phyloP scores from a whole-genome alignment of 129 eudicot species.

The Dittrichia graveolens region DNA sequence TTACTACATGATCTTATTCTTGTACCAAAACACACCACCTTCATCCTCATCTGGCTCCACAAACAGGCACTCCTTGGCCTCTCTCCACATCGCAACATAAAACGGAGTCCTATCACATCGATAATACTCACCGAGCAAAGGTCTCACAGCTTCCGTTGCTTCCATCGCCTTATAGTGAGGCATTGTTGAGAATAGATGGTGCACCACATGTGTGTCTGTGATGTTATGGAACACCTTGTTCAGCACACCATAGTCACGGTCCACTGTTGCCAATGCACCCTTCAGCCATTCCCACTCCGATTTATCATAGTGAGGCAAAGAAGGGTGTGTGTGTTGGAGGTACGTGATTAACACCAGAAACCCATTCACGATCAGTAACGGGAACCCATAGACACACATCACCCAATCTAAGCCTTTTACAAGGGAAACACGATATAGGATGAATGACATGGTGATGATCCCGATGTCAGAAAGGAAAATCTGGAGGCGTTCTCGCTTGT shows the following conservation, averaged over 20 bases:
- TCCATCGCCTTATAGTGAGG: constrained; percentile 66
- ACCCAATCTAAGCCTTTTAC: constrained; percentile 40
- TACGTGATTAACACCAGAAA: constrained; percentile 49
- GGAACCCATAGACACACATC: constrained; percentile 31
- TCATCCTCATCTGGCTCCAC: constrained; percentile 46
- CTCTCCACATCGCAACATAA: constrained; percentile 46
- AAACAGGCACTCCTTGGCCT: constrained; percentile 44
- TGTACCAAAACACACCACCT: constrained; percentile 52
- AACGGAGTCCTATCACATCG: constrained; percentile 49
- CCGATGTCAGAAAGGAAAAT: constrained; percentile 45
- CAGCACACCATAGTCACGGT: constrained; percentile 55
- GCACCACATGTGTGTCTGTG: constrained; percentile 55
- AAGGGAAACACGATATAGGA: constrained; percentile 28
- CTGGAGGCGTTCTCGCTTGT: constrained; percentile 37
- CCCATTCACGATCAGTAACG: constrained; percentile 43
- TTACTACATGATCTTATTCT: constrained; percentile 29
- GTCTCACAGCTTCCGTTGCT: constrained; percentile 37
- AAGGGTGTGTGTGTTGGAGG: constrained; percentile 56
- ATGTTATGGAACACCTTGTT: constrained; percentile 64
- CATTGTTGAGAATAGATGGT: constrained; percentile 60
- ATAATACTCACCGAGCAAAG: constrained; percentile 51
- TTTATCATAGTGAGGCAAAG: constrained; percentile 45
- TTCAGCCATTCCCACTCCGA: constrained; percentile 60
- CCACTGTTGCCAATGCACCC: constrained; percentile 63
- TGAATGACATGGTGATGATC: constrained; percentile 16